Evolutionary conservation across 208 protist species (phyloP).

Genomic region (Leishmania gerbilli): DNA sequence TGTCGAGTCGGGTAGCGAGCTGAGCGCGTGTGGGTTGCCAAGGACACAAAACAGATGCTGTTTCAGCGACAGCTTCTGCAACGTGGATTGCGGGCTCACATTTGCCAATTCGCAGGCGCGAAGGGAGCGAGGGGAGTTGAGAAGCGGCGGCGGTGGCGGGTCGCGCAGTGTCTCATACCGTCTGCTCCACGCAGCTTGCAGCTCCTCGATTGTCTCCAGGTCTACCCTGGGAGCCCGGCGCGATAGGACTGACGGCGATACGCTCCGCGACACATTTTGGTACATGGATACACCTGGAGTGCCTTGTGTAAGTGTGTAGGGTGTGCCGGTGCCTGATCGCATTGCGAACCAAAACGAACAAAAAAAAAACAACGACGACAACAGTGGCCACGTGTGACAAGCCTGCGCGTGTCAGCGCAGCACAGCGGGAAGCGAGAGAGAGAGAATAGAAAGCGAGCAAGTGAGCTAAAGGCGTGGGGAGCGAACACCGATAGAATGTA

Average conservation of each 20-base stretch:
- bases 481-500: background rate
- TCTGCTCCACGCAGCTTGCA: constrained; percentile 62
- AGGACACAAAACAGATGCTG: constrained; percentile 53
- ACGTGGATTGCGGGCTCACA: constrained; percentile 26
- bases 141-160: constrained; percentile 41
- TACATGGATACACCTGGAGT: constrained; percentile 7
- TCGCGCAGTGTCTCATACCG: constrained; percentile 31
- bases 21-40: constrained; percentile 26
- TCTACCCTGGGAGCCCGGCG: constrained; percentile 16
- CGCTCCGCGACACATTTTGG: constrained; percentile 18
- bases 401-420: background rate
- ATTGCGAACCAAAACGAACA: background rate
- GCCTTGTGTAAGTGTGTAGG: background rate
- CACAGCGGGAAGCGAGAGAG: background rate
- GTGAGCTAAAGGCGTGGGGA: background rate
- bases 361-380: background rate
- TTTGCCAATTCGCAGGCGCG: constrained; percentile 36
- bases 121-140: constrained; percentile 71
- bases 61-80: constrained; percentile 55
- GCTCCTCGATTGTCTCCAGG: constrained; percentile 56
- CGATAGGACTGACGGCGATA: constrained; percentile 10
- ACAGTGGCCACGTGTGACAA: background rate
- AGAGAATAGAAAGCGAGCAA: background rate
- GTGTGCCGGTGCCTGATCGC: background rate
- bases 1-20: constrained; percentile 9